Base-by-base conservation (phyloP, 805 yeast genomes). In the Sungouiozyma ichnusensis region DNA sequence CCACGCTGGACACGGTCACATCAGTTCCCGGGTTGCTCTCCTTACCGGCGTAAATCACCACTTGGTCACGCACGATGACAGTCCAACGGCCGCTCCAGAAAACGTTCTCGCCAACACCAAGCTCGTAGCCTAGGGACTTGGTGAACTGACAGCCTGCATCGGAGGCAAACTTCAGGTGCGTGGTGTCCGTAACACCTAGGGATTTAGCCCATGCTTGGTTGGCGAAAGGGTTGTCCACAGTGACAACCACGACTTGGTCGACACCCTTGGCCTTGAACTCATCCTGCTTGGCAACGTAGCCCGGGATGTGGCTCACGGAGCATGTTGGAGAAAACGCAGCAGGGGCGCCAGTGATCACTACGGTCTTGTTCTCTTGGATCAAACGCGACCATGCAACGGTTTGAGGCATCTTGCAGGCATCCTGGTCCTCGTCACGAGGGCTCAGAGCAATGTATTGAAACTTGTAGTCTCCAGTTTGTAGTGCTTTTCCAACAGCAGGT, bases 301-400 rank as follows among this genome's bases (percentile, higher is more conserved):
- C 84, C 43, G 90, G 90, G 46, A 82, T 72, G 63, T 82, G 92
- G 52, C 74, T 69, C 39, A 72, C 75, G 38, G 83, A 71, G 63
- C 92, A 83, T 6, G 90, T 77, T 43, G 90, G 94, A 20, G 94
- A 83, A 71, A 83, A 85, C 9, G 94, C 92, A 48, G 88, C 94
- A 47, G 94, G 92, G 29, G 84, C 87, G 45, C 82, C 72, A 27
- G 85, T 85, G 52, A 84, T 67, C 35, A 83, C 76, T 27, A 80
- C 75, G 53, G 71, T 77, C 67, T 77, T 76, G 55, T 56, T 48
- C 18, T 54, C 55, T n/a, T 48, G 48, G 4, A 51, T 43, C 37
- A 62, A 60, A 36, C 55, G 51, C 24, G 49, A 39, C 49, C 63
- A 55, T 11, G 52, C 46, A 8, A 46, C 44, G 24, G 55, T 45